Evolutionary conservation across 768 basidiomycete genomes (phyloP), one percentile per base, ranked within the genome.

Genomic region (Scleroderma bovista): DNA sequence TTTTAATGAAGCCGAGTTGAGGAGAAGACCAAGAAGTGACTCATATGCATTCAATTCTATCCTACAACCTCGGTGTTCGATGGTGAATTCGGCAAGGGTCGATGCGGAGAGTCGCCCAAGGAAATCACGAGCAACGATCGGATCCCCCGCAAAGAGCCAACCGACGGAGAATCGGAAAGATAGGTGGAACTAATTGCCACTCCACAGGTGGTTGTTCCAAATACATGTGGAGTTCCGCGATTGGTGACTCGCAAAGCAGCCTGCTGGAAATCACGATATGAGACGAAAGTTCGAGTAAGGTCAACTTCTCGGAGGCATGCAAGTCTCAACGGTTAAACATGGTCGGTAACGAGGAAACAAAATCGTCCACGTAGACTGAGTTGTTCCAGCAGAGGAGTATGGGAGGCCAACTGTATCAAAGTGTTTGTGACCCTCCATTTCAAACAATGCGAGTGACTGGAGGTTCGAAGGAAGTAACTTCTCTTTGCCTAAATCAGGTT

Each of bases 381-480:
- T 24, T 39, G 26, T 17, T 41, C 38, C 22, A 51, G 46, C 17
- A 23, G 29, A 4, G 47, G 51, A 17, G 31, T 31, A 17, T 52
- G 26, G 16, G 10, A 16, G 16, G 37, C 40, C 11, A 26, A 47
- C 34, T 48, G 31, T 19, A 33, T 20, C 33, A 52, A 36, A 16
- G 24, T 29, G 16, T 29, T 9, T 40, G 29, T 42, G 32, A 15
- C 24, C 33, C 19, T 52, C 47, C 40, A 29, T 24, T 10, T 52
- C 24, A 36, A 51, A 41, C 29, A 24, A 45, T 13, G 44, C 47
- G 6, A 51, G 46, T 23, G 46, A 48, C 40, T 31, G 50, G 16
- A 51, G 19, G 29, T 24, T 46, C 34, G 45, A 23, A 7, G 50
- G 50, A 20, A 51, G 40, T 48, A 46, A 29, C 22, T 47, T 51